Conservation (phyloP, 2,329 filamentous ascomycete species). For the Aureobasidium sp. region DNA sequence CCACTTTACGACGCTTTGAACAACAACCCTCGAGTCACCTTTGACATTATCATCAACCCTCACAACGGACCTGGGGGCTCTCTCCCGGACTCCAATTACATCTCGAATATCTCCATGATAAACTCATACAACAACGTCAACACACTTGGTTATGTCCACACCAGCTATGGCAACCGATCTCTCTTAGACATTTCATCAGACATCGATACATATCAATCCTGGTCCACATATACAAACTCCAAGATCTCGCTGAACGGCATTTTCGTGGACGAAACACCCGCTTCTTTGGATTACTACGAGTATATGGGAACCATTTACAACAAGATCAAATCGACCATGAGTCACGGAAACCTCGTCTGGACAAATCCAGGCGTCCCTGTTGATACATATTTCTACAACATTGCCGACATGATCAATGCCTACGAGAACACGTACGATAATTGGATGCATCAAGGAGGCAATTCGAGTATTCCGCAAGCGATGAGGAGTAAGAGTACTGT, state of each 20-base stretch:
- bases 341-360: conserved; percentile 18
- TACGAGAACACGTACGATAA: conserved; percentile 17
- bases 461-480: conserved; percentile 6
- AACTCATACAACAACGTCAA: conserved; percentile 23
- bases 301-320: conserved; percentile 19
- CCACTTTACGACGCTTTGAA: conserved; percentile 19
- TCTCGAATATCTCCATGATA: conserved; percentile 19
- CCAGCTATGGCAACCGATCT: conserved; percentile 19
- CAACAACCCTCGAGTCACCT: conserved; percentile 14
- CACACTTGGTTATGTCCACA: conserved; percentile 25
- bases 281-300: conserved; percentile 7
- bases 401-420: conserved; percentile 21
- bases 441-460: conserved; percentile 16
- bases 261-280: conserved; percentile 26
- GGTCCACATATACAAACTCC: conserved; percentile 15
- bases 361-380: conserved; percentile 20
- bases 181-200: conserved; percentile 19
- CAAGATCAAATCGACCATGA: conserved; percentile 14
- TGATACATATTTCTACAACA: conserved; percentile 16
- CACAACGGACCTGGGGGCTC: conserved; percentile 16
- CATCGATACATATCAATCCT: conserved; percentile 19
- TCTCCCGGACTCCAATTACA: conserved; percentile 21
- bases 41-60: conserved; percentile 18
- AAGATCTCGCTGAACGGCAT: conserved; percentile 23
- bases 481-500: conserved; percentile 16